Base-by-base conservation (phyloP, 257 asterid genomes). In the Penstemon newberryi region DNA sequence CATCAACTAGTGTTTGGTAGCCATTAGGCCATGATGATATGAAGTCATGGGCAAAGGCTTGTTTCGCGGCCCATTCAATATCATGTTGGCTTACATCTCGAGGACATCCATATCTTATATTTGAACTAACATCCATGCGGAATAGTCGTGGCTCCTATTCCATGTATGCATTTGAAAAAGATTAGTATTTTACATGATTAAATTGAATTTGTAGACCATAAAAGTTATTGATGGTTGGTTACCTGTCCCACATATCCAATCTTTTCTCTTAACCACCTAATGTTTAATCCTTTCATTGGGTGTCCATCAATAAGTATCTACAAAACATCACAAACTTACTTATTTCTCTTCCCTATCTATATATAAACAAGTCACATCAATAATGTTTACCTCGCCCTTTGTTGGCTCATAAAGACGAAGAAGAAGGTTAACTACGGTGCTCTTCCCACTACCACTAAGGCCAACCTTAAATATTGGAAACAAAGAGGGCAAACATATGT, bases 221-320 rank as follows among this genome's bases (percentile, higher is more conserved):
- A 43, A 73, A 65, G 56, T 42, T 45, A 65, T 9, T 41, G 63
- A 33, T 67, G 63, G n/a, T 25, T 25, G 66, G 13, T 45, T 66
- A 92, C 98, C 98, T 93, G 99, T 73, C 99, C 97, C 50, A 94
- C 99, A 18, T 87, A 94, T 82, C 99, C 97, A 38, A 94, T 83
- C 76, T 79, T 87, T 70, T 85, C 95, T 74, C 99, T 82, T 58
- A 90, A 82, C 96, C 96, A 85, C 83, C 79, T 86, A 70, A 84
- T 67, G 73, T 91, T 77, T 81, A 94, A 81, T 71, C 76, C 89
- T 75, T 75, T 77, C 78, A 89, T 69, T 7, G 90, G 91, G 84
- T 84, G 68, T 63, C 90, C 95, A 65, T 94, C 99, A 10, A 94
- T 74, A 60, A 77, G 77, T 77, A 94, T 85, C 99, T 93, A 79